phyloP scores from a whole-genome alignment of 2,329 filamentous ascomycete genomes.

The Colletotrichum sp. region DNA sequence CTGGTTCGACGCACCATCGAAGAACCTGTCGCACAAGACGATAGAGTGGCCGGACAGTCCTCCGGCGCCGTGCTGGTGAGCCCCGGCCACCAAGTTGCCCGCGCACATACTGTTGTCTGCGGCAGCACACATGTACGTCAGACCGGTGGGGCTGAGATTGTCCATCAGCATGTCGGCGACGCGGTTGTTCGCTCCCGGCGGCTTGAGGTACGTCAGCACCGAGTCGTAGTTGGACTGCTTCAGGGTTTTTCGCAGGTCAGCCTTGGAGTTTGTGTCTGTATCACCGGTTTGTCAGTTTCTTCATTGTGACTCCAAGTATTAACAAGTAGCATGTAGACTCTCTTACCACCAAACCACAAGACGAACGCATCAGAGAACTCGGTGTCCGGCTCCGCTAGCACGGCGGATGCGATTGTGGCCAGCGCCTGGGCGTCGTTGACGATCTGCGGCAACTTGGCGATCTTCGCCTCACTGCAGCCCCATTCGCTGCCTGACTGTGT shows the following conservation, averaged over 20 bases:
- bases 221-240: background rate
- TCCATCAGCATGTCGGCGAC: background rate
- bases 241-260: background rate
- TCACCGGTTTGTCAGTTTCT: too few species aligned
- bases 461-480: background rate
- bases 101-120: background rate
- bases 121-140: background rate
- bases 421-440: background rate
- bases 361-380: background rate
- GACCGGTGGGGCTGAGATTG: background rate
- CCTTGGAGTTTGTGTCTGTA: background rate
- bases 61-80: background rate
- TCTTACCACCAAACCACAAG: background rate
- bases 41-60: background rate
- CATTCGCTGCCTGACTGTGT: background rate
- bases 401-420: background rate
- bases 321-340: background rate
- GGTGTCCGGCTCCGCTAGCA: background rate
- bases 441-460: background rate
- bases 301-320: background rate
- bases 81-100: background rate
- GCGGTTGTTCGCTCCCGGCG: background rate
- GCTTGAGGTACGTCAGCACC: background rate
- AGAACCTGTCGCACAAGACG: background rate
- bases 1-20: background rate